Base-by-base conservation (phyloP, 305 asterid genomes). In the Coffea humblotiana region DNA sequence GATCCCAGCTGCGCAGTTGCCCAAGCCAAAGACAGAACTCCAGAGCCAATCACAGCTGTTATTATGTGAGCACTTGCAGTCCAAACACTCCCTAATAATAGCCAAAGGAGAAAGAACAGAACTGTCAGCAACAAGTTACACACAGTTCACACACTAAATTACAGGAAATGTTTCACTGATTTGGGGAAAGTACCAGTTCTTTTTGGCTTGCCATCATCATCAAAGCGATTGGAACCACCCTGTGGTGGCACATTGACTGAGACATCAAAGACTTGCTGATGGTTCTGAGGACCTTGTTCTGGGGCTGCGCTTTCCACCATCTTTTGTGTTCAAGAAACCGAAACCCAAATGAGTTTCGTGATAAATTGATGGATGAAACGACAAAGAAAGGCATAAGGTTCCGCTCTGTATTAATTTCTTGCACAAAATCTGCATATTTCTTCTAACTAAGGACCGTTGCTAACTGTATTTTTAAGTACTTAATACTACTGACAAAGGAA, bases 1-100 rank as follows among this genome's bases (percentile, higher is more conserved):
- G 98, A 95, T 3, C 99, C 99, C 16, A 95, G 86, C 77, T 95
- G 99, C 9, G 97, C 99, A 8, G 88, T 84, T 0, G 99, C 97
- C 99, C 99, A 95, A 70, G 98, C 97, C 85, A 95, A 82, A 40
- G 99, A 93, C 80, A 95, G 74, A 49, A 95, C 99, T 51, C 99
- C 99, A 18, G 98, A 93, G 0, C 99, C 99, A 75, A 95, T 93
- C 35, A 93, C 99, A 0, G 99, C 98, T 54, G 99, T 95, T 21
- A 95, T 93, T 40, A 95, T 95, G 71, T 95, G 99, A 10, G 99
- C 97, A 85, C 99, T 95, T 43, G 97, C 92, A 9, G 99, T 95
- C 99, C 99, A 95, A 0, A 92, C 87, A 60, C 72, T 88, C 16
- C 98, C 99, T 95, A 74, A 71, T 29, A 58, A 69, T 1, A 5